A percentile compares a stretch with the other conserved stretches of the same genome.
Evolutionary conservation across 1,284 basidiomycete species (phyloP).

Genomic region (Schizopora paradoxa): DNA sequence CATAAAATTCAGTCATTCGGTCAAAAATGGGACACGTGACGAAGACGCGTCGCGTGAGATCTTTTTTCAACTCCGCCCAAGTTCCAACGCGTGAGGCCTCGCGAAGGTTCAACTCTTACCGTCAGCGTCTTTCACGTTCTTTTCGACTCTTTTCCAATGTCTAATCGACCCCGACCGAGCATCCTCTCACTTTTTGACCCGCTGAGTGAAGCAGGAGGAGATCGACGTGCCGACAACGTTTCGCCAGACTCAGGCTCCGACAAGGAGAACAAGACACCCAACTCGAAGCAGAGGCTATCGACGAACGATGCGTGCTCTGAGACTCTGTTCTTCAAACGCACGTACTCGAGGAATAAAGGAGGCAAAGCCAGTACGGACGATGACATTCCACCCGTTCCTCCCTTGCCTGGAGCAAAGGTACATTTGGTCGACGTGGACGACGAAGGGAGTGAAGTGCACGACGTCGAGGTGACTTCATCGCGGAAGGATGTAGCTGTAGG

Average conservation of each 20-base stretch:
- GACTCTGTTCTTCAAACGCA: constrained; percentile 4
- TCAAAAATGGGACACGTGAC: too few relatives aligned
- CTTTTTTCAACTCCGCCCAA: too few relatives aligned
- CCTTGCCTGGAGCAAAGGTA: neutral
- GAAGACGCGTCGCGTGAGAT: too few relatives aligned
- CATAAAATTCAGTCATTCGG: too few relatives aligned
- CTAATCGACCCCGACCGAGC: constrained; percentile 15
- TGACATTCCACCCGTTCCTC: neutral
- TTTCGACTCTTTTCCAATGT: too few relatives aligned
- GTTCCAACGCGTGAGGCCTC: too few relatives aligned
- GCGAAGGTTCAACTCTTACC: too few relatives aligned
- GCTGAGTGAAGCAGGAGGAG: neutral
- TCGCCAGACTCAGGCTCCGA: constrained; percentile 13
- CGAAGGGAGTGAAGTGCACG: too few relatives aligned
- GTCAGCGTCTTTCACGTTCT: too few relatives aligned
- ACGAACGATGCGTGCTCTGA: constrained; percentile 2
- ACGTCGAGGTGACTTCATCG: too few relatives aligned
- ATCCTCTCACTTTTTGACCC: constrained; percentile 18
- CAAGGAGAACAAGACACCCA: constrained; percentile 16
- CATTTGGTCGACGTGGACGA: neutral
- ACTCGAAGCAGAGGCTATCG: constrained; percentile 1
- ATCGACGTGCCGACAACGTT: neutral
- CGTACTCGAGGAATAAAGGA: constrained; percentile 1
- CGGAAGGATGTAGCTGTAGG: too few relatives aligned
- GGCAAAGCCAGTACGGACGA: too few relatives aligned